These are phyloP conservation scores for Phialemonium atrogriseum DNA, from an alignment of 2,329 filamentous ascomycete genomes.

Conservation along the genomic window DNA sequence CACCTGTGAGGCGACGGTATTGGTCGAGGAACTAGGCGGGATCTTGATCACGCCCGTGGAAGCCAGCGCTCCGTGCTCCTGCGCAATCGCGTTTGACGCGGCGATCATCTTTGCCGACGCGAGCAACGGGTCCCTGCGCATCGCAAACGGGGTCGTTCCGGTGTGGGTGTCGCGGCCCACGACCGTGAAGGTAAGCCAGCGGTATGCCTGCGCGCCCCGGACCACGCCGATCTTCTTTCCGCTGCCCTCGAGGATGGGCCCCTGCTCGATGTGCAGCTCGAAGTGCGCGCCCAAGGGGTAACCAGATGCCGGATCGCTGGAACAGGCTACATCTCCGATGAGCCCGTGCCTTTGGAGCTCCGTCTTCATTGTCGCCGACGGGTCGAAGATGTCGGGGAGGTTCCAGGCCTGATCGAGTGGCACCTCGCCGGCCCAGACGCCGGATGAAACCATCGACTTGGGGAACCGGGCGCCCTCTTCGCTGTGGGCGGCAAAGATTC, in stretches of 20 bases:
- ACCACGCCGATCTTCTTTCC: slow-evolving; percentile 61
- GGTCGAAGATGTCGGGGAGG: slow-evolving; percentile 52
- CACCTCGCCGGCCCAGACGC: slow-evolving; percentile 67
- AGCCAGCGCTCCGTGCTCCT: slow-evolving; percentile 14
- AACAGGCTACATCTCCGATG: slow-evolving; percentile 49
- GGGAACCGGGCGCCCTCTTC: slow-evolving; percentile 79
- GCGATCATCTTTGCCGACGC: slow-evolving; percentile 25
- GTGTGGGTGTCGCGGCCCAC: slow-evolving; percentile 64
- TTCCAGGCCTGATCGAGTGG: slow-evolving; percentile 51
- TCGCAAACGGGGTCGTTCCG: slow-evolving; percentile 54
- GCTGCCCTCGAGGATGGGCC: slow-evolving; percentile 61
- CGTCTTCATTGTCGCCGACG: slow-evolving; percentile 54
- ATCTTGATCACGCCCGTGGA: slow-evolving; percentile 19
- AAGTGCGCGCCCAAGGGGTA: slow-evolving; percentile 70
- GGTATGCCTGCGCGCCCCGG: slow-evolving; percentile 64
- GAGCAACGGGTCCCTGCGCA: slow-evolving; percentile 22
- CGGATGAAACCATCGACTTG: slow-evolving; percentile 64
- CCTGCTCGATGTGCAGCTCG: slow-evolving; percentile 80
- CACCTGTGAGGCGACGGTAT: slow-evolving; percentile 59
- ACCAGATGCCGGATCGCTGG: slow-evolving; percentile 44
- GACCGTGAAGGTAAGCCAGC: slow-evolving; percentile 63
- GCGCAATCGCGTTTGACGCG: slow-evolving; percentile 16
- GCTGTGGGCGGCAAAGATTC: slow-evolving; percentile 32
- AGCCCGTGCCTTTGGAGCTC: slow-evolving; percentile 68
- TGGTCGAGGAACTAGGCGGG: slow-evolving; percentile 49